These are phyloP conservation scores for Lasiodiplodia sp. DNA, from an alignment of 2,329 filamentous ascomycete genomes.

Conservation along the genomic window DNA sequence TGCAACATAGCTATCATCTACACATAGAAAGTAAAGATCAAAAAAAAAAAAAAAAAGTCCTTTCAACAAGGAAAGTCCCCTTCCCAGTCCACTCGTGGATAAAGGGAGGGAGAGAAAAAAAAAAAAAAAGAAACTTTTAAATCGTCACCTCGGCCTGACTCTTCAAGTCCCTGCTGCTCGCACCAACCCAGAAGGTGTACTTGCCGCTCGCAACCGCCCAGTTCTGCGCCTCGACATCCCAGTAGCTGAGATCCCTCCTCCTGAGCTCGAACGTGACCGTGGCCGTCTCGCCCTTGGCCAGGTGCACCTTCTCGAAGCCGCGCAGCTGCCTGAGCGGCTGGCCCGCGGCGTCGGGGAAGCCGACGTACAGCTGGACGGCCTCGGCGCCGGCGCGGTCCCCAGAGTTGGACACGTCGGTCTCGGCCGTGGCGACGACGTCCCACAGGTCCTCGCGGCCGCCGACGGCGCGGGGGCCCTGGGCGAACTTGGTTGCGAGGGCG, in stretches of 20 bases:
- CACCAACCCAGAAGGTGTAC: slow-evolving; percentile 29
- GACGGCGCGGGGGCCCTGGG: slow-evolving; percentile 31
- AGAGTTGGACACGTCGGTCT: slow-evolving; percentile 31
- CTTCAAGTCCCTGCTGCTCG: slow-evolving; percentile 28
- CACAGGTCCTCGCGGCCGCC: slow-evolving; percentile 28
- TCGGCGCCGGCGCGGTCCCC: slow-evolving; percentile 32
- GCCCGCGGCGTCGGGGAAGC: slow-evolving; percentile 29
- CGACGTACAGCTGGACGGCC: slow-evolving; percentile 33
- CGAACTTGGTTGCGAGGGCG: slow-evolving; percentile 29
- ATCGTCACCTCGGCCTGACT: background rate
- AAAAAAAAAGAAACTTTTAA: background rate
- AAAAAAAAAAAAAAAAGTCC: no score
- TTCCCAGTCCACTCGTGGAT: no score
- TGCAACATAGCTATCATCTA: no score
- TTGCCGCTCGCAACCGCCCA: slow-evolving; percentile 31
- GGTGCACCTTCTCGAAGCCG: slow-evolving; percentile 32
- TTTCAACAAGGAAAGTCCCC: no score
- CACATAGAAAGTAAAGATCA: no score
- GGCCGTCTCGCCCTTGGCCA: slow-evolving; percentile 29
- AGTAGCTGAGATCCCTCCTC: slow-evolving; percentile 33
- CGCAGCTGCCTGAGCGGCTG: slow-evolving; percentile 31
- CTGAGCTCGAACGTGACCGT: slow-evolving; percentile 27
- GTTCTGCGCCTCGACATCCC: slow-evolving; percentile 31
- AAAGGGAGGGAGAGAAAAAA: no score
- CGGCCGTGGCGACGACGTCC: slow-evolving; percentile 24